Base-by-base conservation (phyloP, 2,329 filamentous ascomycete species). In the Fusarium pilosicola region DNA sequence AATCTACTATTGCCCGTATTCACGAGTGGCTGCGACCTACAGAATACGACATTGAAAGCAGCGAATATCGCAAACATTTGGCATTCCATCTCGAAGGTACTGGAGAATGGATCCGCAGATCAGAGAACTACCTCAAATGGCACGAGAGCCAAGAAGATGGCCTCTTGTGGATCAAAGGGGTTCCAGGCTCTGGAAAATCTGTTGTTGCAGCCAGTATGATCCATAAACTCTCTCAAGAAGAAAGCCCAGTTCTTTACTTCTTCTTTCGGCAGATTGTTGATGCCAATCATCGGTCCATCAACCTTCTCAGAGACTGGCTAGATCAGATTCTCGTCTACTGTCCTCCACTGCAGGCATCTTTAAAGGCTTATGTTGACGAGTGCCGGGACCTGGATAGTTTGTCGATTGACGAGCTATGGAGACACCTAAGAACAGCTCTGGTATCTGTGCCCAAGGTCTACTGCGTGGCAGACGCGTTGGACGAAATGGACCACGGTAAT, bases 401-500 rank as follows among this genome's bases (percentile, higher is more conserved):
- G 13, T 72, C 76, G 0, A 55, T 70, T 7, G 69, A 74, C 3
- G 77, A 78, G 22, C 64, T 85, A 7, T 83, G 81, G 81, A 71
- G 71, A 11, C 66, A 79, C 44, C 67, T 84, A 3, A 66, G 75
- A 18, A 68, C 67, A 41, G 78, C 79, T 1, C 36, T 82, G 26
- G 56, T 62, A 9, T 56, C 65, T 7, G 59, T 79, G 39, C 76
- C 69, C 36, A 65, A 36, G 6, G 65, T 80, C 0, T 86, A 83
- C 59, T 84, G 82, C 46, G 77, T 87, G 6, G 80, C 79, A 2
- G 85, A 86, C 67, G 85, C 84, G 4, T 76, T 87, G 8, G 86
- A 87, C 66, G 85, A 88, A 74, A 86, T 87, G 81, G 83, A 85
- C 49, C 42, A 76, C 22, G 82, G 77, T 0, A 78, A 84, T 28